Conservation (phyloP, 2,329 filamentous ascomycete species). For the Ophiostoma montium region DNA sequence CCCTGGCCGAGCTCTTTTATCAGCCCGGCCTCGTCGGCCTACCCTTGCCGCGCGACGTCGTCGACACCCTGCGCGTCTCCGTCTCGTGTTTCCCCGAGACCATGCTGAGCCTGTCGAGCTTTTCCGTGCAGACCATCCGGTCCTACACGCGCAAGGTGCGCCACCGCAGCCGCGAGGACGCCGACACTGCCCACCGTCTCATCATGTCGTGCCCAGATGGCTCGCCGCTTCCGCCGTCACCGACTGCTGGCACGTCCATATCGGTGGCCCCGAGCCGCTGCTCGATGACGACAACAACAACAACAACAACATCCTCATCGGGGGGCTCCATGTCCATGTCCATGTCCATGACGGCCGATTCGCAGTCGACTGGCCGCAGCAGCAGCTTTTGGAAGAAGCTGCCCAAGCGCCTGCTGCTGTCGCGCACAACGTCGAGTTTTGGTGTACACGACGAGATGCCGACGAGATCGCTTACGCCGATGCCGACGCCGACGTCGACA, state of each 20-base stretch:
- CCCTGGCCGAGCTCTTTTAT: not conserved
- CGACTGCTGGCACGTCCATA: not conserved
- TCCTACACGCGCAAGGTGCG: slow-evolving; percentile 38
- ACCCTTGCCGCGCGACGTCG: slow-evolving; percentile 36
- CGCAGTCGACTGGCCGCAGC: not conserved
- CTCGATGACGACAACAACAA: no score
- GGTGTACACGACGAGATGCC: not conserved
- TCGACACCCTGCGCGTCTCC: slow-evolving; percentile 39
- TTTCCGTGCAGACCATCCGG: slow-evolving; percentile 44
- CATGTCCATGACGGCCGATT: not conserved
- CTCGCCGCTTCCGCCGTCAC: slow-evolving; percentile 21
- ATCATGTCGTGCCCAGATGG: slow-evolving; percentile 1
- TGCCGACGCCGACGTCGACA: no score
- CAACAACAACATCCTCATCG: not conserved
- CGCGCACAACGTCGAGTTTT: not conserved
- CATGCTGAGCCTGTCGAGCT: slow-evolving; percentile 39
- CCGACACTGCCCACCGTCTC: slow-evolving; percentile 13
- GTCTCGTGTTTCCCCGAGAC: slow-evolving; percentile 45
- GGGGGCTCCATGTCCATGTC: not conserved
- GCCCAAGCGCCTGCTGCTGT: slow-evolving; percentile 5
- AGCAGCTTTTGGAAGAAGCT: slow-evolving; percentile 10
- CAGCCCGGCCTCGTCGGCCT: slow-evolving; percentile 16
- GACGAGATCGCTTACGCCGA: no score
- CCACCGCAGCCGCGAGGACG: slow-evolving; percentile 19
- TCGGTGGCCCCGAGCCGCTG: not conserved